These are phyloP conservation scores for Syzygium malaccense DNA, from an alignment of 441 rosid genomes.

Conservation along the genomic window DNA sequence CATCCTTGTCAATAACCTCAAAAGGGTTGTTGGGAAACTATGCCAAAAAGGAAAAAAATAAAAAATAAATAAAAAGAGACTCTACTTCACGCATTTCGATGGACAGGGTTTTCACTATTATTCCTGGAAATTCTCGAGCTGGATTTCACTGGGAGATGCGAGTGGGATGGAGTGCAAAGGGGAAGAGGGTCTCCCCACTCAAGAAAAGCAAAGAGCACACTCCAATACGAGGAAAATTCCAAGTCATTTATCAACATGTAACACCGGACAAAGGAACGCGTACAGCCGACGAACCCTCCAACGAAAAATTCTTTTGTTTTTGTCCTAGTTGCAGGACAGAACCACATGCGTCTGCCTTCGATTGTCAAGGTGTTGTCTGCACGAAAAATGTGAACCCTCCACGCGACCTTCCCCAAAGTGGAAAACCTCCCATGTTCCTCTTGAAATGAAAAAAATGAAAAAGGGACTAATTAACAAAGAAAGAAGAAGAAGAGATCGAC, in stretches of 20 bases:
- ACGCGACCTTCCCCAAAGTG: not conserved
- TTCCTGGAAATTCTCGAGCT: not conserved
- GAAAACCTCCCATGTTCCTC: not conserved
- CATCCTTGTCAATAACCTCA: not conserved
- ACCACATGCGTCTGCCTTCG: not conserved
- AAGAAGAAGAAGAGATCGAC: not conserved
- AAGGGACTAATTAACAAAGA: too few species aligned
- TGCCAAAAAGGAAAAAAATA: not conserved
- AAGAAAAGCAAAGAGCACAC: not conserved
- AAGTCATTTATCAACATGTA: not conserved
- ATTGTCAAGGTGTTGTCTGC: not conserved
- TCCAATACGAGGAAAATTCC: not conserved
- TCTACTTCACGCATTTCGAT: not conserved
- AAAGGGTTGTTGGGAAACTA: not conserved
- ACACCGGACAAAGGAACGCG: not conserved
- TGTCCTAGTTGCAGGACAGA: not conserved
- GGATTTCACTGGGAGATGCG: not conserved
- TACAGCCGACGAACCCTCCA: not conserved
- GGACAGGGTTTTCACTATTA: not conserved
- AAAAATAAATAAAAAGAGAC: not conserved
- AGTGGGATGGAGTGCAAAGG: not conserved
- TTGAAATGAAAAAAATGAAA: not conserved
- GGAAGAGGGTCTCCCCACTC: not conserved
- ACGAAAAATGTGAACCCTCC: not conserved
- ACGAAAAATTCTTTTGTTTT: not conserved